Evolutionary conservation across 768 basidiomycete species (phyloP).

Genomic region (Asterophora lycoperdoides): DNA sequence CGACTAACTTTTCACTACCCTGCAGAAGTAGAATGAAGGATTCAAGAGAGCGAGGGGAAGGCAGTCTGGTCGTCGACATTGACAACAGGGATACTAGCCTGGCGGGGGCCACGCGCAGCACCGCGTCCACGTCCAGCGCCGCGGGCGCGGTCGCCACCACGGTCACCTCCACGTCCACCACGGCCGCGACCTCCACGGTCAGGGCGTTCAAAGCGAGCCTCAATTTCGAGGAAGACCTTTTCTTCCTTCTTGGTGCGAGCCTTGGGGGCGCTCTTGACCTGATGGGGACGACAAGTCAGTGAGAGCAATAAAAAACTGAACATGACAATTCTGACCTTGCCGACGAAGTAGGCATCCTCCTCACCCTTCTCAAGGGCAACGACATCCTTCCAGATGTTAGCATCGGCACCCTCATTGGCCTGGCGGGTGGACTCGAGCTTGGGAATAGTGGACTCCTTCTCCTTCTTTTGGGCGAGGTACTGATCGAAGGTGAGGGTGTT

Average conservation of each 20-base stretch:
- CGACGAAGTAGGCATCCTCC: slow-evolving; percentile 78
- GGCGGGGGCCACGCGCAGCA: slow-evolving; percentile 41
- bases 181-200: slow-evolving; percentile 60
- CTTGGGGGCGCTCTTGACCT: slow-evolving; percentile 69
- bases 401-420: slow-evolving; percentile 78
- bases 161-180: slow-evolving; percentile 43
- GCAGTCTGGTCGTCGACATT: slow-evolving; percentile 81
- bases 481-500: slow-evolving; percentile 93
- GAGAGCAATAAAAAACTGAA: background rate
- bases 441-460: slow-evolving; percentile 56
- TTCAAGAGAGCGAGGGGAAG: slow-evolving; percentile 81
- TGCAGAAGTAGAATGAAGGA: background rate
- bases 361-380: slow-evolving; percentile 67
- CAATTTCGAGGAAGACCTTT: slow-evolving; percentile 90
- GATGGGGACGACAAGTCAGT: slow-evolving; percentile 11
- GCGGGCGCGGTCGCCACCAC: slow-evolving; percentile 37
- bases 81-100: slow-evolving; percentile 37
- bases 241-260: slow-evolving; percentile 77
- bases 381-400: slow-evolving; percentile 66
- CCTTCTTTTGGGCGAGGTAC: slow-evolving; percentile 81
- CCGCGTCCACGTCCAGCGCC: slow-evolving; percentile 32
- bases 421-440: slow-evolving; percentile 75
- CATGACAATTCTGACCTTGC: slow-evolving; percentile 61
- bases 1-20: slow-evolving; percentile 14
- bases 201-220: slow-evolving; percentile 83